Evolutionary conservation across 1,284 basidiomycete species (phyloP).

Genomic region (Austroboletus novae-zelandiae): DNA sequence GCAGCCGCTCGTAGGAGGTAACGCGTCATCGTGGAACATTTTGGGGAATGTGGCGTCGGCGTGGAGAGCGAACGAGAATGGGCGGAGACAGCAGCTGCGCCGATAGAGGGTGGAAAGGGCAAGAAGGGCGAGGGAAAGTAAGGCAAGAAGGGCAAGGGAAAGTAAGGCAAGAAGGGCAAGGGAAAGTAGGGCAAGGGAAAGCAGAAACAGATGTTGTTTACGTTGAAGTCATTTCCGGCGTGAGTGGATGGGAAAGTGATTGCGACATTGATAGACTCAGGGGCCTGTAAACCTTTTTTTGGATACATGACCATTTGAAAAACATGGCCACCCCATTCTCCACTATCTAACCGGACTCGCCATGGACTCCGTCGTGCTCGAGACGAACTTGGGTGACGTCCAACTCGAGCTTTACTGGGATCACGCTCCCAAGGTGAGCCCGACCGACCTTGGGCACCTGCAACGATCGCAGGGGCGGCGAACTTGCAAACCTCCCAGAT

Average conservation of each 20-base stretch:
- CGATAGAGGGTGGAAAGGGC: conserved; percentile 41
- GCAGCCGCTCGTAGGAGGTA: conserved; percentile 53
- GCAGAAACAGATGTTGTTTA: conserved; percentile 82
- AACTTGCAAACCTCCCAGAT: background rate
- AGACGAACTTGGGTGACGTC: conserved; percentile 87
- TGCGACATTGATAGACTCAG: no score
- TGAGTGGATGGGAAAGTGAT: conserved; percentile 23
- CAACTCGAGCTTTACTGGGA: conserved; percentile 89
- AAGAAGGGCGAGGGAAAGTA: conserved; percentile 80
- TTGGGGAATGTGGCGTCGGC: conserved; percentile 52
- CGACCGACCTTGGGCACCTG: background rate
- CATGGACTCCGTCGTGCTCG: conserved; percentile 68
- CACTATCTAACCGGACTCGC: background rate
- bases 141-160: no score
- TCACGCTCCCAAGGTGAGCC: conserved; percentile 80
- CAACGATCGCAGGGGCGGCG: no score
- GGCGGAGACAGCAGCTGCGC: background rate
- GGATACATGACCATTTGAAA: no score
- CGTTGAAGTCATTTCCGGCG: conserved; percentile 61
- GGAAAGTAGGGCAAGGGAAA: conserved; percentile 80
- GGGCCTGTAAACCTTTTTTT: no score
- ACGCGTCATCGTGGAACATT: conserved; percentile 69
- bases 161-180: no score
- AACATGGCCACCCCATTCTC: no score
- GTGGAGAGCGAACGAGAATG: conserved; percentile 40